Base-by-base conservation (phyloP, 208 protist species). In the Leishmania turanica region DNA sequence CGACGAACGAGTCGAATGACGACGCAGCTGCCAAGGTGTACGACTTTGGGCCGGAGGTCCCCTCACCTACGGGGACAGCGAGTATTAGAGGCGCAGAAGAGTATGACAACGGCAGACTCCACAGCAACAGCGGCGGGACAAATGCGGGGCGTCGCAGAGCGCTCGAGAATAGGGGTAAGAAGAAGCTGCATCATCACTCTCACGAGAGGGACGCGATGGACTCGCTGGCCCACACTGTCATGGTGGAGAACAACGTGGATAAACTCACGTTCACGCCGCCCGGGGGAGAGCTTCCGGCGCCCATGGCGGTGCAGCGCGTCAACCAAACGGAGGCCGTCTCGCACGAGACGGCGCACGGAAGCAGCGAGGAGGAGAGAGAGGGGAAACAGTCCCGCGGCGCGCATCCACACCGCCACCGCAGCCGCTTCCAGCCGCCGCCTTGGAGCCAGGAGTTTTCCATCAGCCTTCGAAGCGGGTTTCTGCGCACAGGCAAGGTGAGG, bases 401-500 rank as follows among this genome's bases (percentile, higher is more conserved):
- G 31, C 64, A 80, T 60, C 53, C 31, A 53, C 69, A 84, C 79
- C 49, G 58, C 19, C 78, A 27, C 27, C 69, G 68, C n/a, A 6
- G 9, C 51, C 70, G 68, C 75, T 76, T 82, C 65, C 65, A 45
- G 37, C 64, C 24, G 3, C 60, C 66, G 27, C 58, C 65, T 49
- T 90, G 83, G 86, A 65, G 86, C 21, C 77, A 92, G 45, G 62
- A 83, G 42, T 86, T 93, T 42, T 69, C 47, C 56, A 74, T 96
- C 24, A 77, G 58, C 51, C 83, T 94, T 5, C 86, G 86, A 27
- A 62, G 78, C 6, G 84, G 84, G 27, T 65, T 92, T 51, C 34
- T 90, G 75, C 69, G 83, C 70, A 83, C 73, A 34, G 78, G 79
- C 53, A 89, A 87, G 77, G 83, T 80, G 47, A 81, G 74, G 66